A percentile compares a stretch with the other conserved stretches of the same genome.
Evolutionary conservation across 1,284 basidiomycete species (phyloP).

Genomic region (Irpex lacteus): DNA sequence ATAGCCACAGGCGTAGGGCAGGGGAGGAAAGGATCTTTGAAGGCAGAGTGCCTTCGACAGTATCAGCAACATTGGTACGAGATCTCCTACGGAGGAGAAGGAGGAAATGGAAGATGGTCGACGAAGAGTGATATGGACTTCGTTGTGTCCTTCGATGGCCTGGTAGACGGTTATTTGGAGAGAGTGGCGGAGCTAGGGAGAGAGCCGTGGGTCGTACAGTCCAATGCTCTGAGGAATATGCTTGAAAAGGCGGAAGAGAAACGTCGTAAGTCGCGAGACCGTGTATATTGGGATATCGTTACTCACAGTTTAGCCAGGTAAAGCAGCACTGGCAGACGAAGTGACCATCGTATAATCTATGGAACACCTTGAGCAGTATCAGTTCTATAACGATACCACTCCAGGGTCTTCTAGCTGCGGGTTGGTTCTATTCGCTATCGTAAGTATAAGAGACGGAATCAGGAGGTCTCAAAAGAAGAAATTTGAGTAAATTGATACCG

Average conservation of each 20-base stretch:
- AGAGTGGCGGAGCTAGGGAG: constrained; percentile 16
- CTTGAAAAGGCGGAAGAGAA: background rate
- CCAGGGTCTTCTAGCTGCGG: too few species aligned
- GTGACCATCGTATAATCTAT: too few species aligned
- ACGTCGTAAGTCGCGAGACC: too few species aligned
- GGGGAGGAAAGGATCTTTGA: background rate
- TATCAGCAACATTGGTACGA: constrained; percentile 16
- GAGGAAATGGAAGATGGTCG: constrained; percentile 7
- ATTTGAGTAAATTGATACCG: too few species aligned
- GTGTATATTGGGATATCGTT: too few species aligned
- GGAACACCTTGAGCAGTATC: too few species aligned
- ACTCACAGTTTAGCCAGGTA: too few species aligned
- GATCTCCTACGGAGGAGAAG: constrained; percentile 9
- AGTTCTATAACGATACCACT: too few species aligned
- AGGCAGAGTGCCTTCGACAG: constrained; percentile 8
- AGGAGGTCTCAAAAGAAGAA: too few species aligned
- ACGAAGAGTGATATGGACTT: constrained; percentile 15
- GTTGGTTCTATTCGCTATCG: too few species aligned
- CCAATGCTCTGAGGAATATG: constrained; percentile 9
- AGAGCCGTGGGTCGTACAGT: constrained; percentile 16
- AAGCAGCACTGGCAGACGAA: too few species aligned
- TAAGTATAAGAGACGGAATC: too few species aligned
- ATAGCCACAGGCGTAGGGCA: constrained; percentile 26
- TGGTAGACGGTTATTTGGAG: constrained; percentile 14
- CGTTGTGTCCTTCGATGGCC: constrained; percentile 10